Evolutionary conservation across 208 protist species (phyloP).

Genomic region (Wallacemonas sp.): DNA sequence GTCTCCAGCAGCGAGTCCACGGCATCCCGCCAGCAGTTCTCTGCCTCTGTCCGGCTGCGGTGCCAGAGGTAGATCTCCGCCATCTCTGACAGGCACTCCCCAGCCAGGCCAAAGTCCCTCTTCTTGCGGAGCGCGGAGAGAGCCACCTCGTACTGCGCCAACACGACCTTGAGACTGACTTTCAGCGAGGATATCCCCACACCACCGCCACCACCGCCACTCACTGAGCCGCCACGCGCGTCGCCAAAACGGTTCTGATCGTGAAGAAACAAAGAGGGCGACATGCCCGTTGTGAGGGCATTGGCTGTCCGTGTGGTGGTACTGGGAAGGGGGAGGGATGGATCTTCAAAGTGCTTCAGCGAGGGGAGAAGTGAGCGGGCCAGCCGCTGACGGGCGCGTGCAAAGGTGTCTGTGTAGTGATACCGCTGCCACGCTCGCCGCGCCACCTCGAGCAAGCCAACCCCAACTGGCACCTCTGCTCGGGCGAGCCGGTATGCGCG

Average conservation of each 20-base stretch:
- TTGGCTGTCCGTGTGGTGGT: too few relatives aligned
- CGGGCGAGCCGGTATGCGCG: conserved; percentile 33
- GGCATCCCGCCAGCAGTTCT: conserved; percentile 64
- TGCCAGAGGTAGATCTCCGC: conserved; percentile 51
- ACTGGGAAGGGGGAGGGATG: too few relatives aligned
- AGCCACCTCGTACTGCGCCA: conserved; percentile 44
- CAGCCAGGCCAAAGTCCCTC: conserved; percentile 55
- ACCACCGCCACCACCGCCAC: conserved; percentile 3
- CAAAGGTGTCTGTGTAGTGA: conserved; percentile 36
- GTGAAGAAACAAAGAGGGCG: too few relatives aligned
- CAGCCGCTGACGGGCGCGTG: conserved; percentile 28
- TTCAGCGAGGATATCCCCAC: not conserved
- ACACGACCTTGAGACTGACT: conserved; percentile 34
- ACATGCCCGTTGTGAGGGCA: too few relatives aligned
- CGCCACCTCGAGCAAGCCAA: conserved; percentile 37
- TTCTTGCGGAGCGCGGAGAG: conserved; percentile 45
- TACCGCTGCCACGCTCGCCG: conserved; percentile 44
- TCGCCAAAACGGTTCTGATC: too few relatives aligned
- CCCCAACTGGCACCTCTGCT: conserved; percentile 43
- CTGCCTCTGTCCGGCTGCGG: conserved; percentile 38
- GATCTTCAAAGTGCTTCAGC: conserved; percentile 11
- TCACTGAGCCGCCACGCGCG: not conserved
- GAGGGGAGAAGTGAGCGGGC: conserved; percentile 36
- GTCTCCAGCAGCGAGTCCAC: conserved; percentile 67
- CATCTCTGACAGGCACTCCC: conserved; percentile 73